Conservation (phyloP, 345 rosid genomes). For the Dimocarpus longan region DNA sequence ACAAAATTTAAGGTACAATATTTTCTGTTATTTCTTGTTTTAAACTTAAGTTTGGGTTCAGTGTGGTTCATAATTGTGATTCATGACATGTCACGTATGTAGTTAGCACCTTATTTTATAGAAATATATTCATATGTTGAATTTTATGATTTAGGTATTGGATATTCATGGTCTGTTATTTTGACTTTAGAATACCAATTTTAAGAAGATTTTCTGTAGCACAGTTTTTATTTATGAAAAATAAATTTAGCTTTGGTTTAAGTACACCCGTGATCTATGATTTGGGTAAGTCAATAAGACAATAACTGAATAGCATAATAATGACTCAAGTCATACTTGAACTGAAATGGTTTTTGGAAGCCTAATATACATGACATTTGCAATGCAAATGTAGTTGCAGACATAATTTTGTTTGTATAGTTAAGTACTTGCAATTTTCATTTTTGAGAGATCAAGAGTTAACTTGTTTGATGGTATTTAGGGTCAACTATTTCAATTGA, state of each 20-base stretch:
- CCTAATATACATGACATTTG: background rate
- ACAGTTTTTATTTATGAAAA: background rate
- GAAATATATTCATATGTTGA: background rate
- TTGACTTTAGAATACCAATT: background rate
- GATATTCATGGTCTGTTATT: background rate
- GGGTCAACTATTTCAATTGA: constrained; percentile 95
- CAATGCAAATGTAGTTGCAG: background rate
- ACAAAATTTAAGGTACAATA: constrained; percentile 85
- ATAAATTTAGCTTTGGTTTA: background rate
- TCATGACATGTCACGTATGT: background rate
- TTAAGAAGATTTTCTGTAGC: background rate
- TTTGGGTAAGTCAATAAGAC: background rate
- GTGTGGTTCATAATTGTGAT: background rate
- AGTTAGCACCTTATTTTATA: constrained; percentile 8
- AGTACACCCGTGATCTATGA: background rate
- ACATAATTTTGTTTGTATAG: background rate
- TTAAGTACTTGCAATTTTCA: too few species aligned
- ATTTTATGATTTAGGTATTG: background rate
- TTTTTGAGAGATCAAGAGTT: background rate
- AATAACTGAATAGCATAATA: background rate
- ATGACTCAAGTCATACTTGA: background rate
- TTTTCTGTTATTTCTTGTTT: constrained; percentile 6
- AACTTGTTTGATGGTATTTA: constrained; percentile 30
- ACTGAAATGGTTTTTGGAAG: background rate
- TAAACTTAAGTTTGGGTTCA: constrained; percentile 4